These are phyloP conservation scores for Ecytonucleospora hepatopenaei DNA, from an alignment of 371 early-diverging fungal genomes.

Conservation along the genomic window DNA sequence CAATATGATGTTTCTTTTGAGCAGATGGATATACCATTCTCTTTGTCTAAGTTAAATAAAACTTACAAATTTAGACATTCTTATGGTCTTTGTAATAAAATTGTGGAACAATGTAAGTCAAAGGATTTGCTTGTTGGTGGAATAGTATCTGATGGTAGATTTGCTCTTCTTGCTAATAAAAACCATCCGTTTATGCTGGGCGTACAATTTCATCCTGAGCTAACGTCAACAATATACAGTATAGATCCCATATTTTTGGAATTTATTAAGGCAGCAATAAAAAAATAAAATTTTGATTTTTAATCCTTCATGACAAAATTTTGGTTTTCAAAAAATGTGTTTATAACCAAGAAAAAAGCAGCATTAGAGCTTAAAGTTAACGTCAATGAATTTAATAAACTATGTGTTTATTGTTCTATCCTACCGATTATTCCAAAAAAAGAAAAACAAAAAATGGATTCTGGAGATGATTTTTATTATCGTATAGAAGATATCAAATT, in stretches of 20 bases:
- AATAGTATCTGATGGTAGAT: constrained; percentile 73
- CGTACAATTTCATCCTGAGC: constrained; percentile 96
- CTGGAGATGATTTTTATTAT: constrained; percentile 32
- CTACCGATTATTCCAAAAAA: constrained; percentile 31
- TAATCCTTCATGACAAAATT: constrained; percentile 19
- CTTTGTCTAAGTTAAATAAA: constrained; percentile 61
- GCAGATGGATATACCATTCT: constrained; percentile 35
- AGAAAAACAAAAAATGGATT: constrained; percentile 24
- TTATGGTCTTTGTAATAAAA: constrained; percentile 85
- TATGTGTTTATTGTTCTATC: constrained; percentile 19
- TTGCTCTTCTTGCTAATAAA: constrained; percentile 79
- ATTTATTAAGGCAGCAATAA: constrained; percentile 67
- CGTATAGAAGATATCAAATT: constrained; percentile 35
- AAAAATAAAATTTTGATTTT: constrained; percentile 17
- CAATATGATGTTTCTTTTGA: constrained; percentile 70
- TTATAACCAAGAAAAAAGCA: constrained; percentile 27
- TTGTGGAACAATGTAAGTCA: constrained; percentile 64
- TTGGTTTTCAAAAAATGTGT: constrained; percentile 34
- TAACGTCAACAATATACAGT: constrained; percentile 75
- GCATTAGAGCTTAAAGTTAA: constrained; percentile 21
- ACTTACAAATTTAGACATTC: constrained; percentile 92
- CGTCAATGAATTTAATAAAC: constrained; percentile 33
- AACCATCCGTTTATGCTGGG: constrained; percentile 85
- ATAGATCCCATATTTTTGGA: constrained; percentile 83
- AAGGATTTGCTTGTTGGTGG: constrained; percentile 79